Evolutionary conservation across 768 basidiomycete genomes (phyloP), one percentile per base, ranked within the genome.

Genomic region (Leccinum broughii): DNA sequence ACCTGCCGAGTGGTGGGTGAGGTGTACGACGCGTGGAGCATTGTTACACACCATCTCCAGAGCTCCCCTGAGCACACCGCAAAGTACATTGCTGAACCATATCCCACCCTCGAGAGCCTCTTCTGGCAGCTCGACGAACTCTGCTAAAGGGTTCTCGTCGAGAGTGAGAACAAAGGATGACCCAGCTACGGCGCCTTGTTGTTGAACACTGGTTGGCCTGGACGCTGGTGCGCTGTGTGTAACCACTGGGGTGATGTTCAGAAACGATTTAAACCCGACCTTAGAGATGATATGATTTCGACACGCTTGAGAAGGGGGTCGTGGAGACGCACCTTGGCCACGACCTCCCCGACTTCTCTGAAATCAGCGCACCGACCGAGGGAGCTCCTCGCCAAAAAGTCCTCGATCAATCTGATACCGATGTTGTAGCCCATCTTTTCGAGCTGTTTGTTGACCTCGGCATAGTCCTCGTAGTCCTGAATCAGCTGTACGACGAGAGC

Each of bases 371-470:
- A 99, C 65, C 93, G 81, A n/a, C 92, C 93, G 20, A 97, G 72
- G n/a, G 83, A 86, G 63, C 94, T 95, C 70, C 92, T 86, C 24
- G 97, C 96, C 51, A 99, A 82, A 70, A 99, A 97, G 71, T 99
- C 97, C 71, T 99, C 97, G 59, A 99, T 97, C 56, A 99, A 77
- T 41, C 97, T 82, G 24, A 89, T 96, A 28, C 97, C 97, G 60
- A 99, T 98, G 72, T 95, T 97, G 76, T 97, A 98, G 4, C 97
- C 97, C 96, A 98, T 98, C 78, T 95, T 96, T 68, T 99, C 96
- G 3, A 99, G 87, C 73, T 99, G 95, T 74, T 93, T 95, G 75
- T 93, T 93, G 63, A 93, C 92, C 72, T 96, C 93, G 14, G 83
- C 83, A 71, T 97, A 98, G 78, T 99, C 95, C 70, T 99, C 97